These are phyloP conservation scores for Scenedesmus sp. DNA, from an alignment of 163 green algal genomes.

Conservation along the genomic window DNA sequence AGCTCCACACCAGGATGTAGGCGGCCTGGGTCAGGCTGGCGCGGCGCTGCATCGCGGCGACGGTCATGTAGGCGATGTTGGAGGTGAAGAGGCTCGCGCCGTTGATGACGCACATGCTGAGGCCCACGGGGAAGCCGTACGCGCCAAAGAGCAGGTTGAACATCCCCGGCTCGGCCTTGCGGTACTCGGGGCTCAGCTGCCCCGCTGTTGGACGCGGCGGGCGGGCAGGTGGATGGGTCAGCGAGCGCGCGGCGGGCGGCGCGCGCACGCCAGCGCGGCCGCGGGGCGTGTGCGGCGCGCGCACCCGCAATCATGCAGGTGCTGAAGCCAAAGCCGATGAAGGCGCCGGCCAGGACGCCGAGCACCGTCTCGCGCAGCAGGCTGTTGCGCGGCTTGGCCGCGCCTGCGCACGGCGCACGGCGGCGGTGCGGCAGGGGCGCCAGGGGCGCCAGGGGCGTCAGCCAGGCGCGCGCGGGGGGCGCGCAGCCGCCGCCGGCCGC, in stretches of 20 bases:
- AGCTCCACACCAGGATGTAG: constrained; percentile 61
- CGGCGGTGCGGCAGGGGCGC: too few species aligned
- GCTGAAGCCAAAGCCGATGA: constrained; percentile 42
- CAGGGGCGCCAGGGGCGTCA: too few species aligned
- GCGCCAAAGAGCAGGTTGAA: constrained; percentile 66
- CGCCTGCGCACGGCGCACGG: too few species aligned
- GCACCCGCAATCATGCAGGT: constrained; percentile 40
- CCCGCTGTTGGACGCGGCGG: too few species aligned
- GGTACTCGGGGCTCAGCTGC: constrained; percentile 36
- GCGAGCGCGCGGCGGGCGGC: too few species aligned
- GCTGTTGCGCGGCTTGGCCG: constrained; percentile 17
- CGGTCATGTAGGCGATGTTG: constrained; percentile 69
- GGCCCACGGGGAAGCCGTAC: constrained; percentile 74
- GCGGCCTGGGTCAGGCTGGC: constrained; percentile 43
- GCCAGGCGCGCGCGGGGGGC: too few species aligned
- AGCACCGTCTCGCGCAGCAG: constrained; percentile 24
- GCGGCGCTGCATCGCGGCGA: constrained; percentile 54
- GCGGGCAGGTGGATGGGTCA: too few species aligned
- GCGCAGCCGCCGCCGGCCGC: too few species aligned
- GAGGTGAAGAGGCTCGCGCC: constrained; percentile 80
- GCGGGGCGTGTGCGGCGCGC: too few species aligned
- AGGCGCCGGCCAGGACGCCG: constrained; percentile 35
- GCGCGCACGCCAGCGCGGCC: too few species aligned
- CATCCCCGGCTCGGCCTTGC: constrained; percentile 46
- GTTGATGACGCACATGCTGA: constrained; percentile 64